Base-by-base conservation (phyloP, 257 asterid genomes). In the Nyctanthes arbortristis region DNA sequence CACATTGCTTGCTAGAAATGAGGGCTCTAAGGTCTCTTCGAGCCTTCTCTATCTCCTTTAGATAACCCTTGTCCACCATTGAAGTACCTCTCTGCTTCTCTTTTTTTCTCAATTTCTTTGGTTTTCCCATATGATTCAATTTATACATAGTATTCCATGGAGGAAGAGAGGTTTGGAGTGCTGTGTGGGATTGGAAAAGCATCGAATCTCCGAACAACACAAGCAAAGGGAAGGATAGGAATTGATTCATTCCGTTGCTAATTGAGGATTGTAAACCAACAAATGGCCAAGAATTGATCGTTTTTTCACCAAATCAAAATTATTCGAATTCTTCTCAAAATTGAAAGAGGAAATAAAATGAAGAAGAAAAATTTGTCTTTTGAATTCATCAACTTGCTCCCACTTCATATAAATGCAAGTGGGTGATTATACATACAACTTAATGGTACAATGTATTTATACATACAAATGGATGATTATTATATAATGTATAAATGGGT, bases 11-110 rank as follows among this genome's bases (percentile, higher is more conserved):
- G 86, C 81, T 49, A 35, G 82, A 85, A 75, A 91, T 85, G 66
- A 91, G 87, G 43, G 88, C 87, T 77, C 91, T 70, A 13, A 91
- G 91, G 65, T 85, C 86, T 71, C 91, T 74, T 1, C 91, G 80
- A 8, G 91, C 83, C 57, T 69, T 74, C 65, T 85, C 91, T 14
- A 87, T 82, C 69, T 87, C 91, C 84, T 85, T 80, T 40, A 62
- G 58, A 72, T 91, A 91, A 75, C 77, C 95, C 61, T 52, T 69
- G 56, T 76, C 79, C 75, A 78, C 86, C 81, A 80, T 68, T 58
- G 76, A 52, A 73, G 54, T 65, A 47, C 30, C 75, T 12, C n/a
- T 35, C 16, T 7, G 56, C 6, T 35, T 60, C 65, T 22, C 6
- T 22, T 20, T 52, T 3, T 43, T 14, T 13, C 14, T 49, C 57